These are phyloP conservation scores for Aspergillus cavernicola DNA, from an alignment of 495 filamentous ascomycete genomes.

Conservation along the genomic window DNA sequence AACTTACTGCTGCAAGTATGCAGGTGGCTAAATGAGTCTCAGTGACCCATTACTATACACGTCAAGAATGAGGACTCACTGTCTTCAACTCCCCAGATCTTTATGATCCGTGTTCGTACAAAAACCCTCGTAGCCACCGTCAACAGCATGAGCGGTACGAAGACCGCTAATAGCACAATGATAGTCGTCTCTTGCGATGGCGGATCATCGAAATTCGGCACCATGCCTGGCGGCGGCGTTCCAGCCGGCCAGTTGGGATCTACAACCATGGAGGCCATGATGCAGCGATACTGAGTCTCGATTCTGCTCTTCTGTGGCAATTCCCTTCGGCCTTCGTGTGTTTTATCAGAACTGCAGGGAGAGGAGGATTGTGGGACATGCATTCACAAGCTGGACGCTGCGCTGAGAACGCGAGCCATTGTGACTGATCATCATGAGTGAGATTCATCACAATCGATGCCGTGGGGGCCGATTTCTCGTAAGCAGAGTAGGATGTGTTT, in stretches of 20 bases:
- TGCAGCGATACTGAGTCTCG: neutral
- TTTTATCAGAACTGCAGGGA: neutral
- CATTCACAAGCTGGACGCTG: neutral
- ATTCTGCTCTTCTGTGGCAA: neutral
- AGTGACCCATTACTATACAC: neutral
- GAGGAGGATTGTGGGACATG: neutral
- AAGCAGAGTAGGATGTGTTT: neutral
- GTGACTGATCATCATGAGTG: neutral
- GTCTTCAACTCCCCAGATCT: slow-evolving; percentile 5
- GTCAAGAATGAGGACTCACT: neutral
- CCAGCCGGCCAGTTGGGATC: slow-evolving; percentile 1
- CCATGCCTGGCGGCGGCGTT: neutral
- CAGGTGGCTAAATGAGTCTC: neutral
- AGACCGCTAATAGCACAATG: neutral
- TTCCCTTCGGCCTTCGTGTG: neutral
- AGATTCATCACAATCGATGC: neutral
- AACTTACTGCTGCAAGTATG: slow-evolving; percentile 5
- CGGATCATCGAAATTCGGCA: slow-evolving; percentile 1
- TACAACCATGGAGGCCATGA: neutral
- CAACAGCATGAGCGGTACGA: slow-evolving; percentile 1
- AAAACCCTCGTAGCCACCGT: neutral
- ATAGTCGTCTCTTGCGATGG: neutral
- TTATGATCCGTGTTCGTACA: neutral
- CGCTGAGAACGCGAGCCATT: neutral
- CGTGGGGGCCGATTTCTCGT: no score